Evolutionary conservation across 768 basidiomycete species (phyloP).

Genomic region (Postia placenta): DNA sequence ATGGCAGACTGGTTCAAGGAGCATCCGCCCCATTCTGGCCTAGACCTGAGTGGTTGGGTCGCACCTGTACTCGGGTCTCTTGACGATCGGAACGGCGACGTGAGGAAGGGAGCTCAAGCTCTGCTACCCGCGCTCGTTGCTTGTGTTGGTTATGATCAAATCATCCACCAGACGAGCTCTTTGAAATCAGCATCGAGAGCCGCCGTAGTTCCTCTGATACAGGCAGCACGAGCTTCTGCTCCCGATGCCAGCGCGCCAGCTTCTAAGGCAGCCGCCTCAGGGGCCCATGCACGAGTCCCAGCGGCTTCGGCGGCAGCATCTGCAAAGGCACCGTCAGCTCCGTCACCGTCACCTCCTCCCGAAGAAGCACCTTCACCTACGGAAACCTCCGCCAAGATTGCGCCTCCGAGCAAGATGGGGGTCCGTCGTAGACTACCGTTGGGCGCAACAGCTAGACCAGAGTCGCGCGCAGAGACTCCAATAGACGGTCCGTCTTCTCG

Average conservation of each 20-base stretch:
- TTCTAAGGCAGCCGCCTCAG: slow-evolving; percentile 17
- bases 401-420: slow-evolving; percentile 45
- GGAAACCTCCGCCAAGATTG: slow-evolving; percentile 31
- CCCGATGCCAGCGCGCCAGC: slow-evolving; percentile 26
- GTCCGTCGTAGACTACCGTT: slow-evolving; percentile 70
- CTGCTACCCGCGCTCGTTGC: slow-evolving; percentile 72
- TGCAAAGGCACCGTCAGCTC: slow-evolving; percentile 16
- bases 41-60: slow-evolving; percentile 71
- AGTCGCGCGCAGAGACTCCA: slow-evolving; percentile 33
- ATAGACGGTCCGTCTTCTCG: slow-evolving; percentile 30
- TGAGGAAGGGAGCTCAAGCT: slow-evolving; percentile 85
- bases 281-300: slow-evolving; percentile 19
- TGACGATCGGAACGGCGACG: slow-evolving; percentile 88
- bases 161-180: slow-evolving; percentile 79
- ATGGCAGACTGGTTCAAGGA: slow-evolving; percentile 73
- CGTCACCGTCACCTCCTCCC: slow-evolving; percentile 35
- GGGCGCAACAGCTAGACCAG: slow-evolving; percentile 43
- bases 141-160: slow-evolving; percentile 73
- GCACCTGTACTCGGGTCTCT: slow-evolving; percentile 64
- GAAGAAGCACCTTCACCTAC: slow-evolving; percentile 36
- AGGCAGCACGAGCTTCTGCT: slow-evolving; percentile 61
- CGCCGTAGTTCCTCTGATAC: slow-evolving; percentile 82
- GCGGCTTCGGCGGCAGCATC: slow-evolving; percentile 12
- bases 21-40: slow-evolving; percentile 41
- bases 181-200: slow-evolving; percentile 89